These are phyloP conservation scores for Helotiales sp. DNA, from an alignment of 2,329 filamentous ascomycete genomes.

Conservation along the genomic window DNA sequence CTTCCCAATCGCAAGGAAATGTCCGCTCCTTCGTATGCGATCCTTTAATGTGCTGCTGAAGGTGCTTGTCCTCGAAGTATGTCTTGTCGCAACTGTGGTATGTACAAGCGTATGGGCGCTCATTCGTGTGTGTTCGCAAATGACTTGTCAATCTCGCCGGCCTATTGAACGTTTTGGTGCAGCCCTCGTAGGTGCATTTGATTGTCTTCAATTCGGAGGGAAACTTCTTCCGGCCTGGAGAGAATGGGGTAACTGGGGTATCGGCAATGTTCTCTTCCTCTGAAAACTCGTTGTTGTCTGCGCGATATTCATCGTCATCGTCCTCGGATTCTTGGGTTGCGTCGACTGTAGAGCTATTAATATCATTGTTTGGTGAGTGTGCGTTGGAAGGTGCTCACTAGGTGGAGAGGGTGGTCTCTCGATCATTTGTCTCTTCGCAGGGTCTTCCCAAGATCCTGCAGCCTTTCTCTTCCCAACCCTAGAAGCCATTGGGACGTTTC, in stretches of 20 bases:
- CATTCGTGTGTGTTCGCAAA: constrained; percentile 82
- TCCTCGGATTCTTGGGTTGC: constrained; percentile 45
- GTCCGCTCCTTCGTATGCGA: constrained; percentile 75
- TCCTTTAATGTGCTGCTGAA: constrained; percentile 83
- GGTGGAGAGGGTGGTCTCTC: constrained; percentile 19
- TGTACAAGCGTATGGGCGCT: constrained; percentile 77
- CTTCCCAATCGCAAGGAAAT: constrained; percentile 72
- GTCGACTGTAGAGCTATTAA: constrained; percentile 13
- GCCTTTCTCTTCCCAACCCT: constrained; percentile 35
- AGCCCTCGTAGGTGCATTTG: constrained; percentile 74
- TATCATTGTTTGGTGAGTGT: neutral
- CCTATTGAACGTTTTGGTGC: constrained; percentile 84
- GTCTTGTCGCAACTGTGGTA: constrained; percentile 77
- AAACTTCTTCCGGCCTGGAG: constrained; percentile 55
- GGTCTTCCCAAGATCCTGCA: constrained; percentile 21
- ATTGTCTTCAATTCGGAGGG: constrained; percentile 79
- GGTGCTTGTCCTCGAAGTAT: constrained; percentile 85
- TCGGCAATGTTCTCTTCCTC: constrained; percentile 44
- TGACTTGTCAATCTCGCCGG: constrained; percentile 82
- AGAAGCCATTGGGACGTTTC: constrained; percentile 31
- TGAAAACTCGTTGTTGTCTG: constrained; percentile 41
- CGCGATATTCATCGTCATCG: constrained; percentile 42
- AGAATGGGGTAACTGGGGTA: constrained; percentile 56
- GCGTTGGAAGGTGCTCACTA: constrained; percentile 19
- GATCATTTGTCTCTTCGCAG: constrained; percentile 34